Evolutionary conservation across 768 basidiomycete genomes (phyloP).

Genomic region (Russula virescens): DNA sequence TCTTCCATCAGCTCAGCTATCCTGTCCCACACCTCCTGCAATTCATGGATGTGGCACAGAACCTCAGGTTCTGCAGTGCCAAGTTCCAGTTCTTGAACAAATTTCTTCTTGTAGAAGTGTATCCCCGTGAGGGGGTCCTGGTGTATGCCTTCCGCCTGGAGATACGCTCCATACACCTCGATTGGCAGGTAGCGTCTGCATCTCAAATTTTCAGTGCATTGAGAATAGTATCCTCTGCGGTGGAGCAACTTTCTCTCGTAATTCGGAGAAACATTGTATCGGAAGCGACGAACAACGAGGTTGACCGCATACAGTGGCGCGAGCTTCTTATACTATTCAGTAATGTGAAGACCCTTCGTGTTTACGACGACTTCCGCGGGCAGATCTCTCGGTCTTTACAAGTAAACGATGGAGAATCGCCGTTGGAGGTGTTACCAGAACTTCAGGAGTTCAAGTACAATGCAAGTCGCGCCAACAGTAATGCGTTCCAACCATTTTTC

Average conservation of each 20-base stretch:
- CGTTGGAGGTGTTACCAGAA: neutral
- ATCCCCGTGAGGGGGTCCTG: neutral
- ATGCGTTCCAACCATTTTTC: neutral
- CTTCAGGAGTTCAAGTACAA: neutral
- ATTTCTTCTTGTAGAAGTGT: neutral
- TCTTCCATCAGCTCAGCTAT: neutral
- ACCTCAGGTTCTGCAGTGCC: neutral
- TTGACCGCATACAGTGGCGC: neutral
- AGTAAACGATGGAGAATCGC: neutral
- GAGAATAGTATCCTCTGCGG: neutral
- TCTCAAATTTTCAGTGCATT: neutral
- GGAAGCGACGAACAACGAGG: neutral
- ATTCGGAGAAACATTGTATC: neutral
- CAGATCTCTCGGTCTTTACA: neutral
- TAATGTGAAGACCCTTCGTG: neutral
- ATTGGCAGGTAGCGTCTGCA: neutral
- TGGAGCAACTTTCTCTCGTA: neutral
- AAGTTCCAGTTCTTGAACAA: neutral
- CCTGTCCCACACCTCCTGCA: neutral
- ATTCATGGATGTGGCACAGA: neutral
- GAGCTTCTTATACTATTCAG: neutral
- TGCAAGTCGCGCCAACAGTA: neutral
- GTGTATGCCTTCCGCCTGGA: neutral
- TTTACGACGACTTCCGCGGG: neutral
- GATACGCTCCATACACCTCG: neutral